These are phyloP conservation scores for Talaromyces rugulosus DNA, from an alignment of 2,329 filamentous ascomycete genomes.

Conservation along the genomic window DNA sequence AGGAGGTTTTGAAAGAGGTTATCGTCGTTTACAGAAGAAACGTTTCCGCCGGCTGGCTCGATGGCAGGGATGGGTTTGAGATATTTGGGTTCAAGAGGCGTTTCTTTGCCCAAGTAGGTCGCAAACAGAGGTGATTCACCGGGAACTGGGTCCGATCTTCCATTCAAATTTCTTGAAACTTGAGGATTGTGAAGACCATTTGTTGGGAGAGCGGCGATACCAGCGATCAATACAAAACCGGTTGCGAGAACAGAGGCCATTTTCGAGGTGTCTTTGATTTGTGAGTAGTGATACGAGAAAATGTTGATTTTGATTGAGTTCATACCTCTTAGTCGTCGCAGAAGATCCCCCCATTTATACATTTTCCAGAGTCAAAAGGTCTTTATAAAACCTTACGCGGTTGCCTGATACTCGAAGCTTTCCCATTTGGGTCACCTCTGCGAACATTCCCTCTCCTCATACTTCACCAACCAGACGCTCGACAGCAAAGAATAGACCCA, in stretches of 20 bases:
- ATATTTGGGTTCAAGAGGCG: neutral
- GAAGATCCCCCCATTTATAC: neutral
- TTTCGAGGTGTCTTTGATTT: neutral
- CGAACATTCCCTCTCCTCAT: neutral
- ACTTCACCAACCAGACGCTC: too few species aligned
- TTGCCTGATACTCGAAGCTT: neutral
- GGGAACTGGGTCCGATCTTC: neutral
- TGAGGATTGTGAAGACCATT: neutral
- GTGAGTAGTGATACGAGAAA: neutral
- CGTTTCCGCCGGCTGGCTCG: neutral
- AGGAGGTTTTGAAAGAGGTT: constrained; percentile 44
- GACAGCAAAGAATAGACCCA: neutral
- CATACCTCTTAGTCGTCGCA: too few species aligned
- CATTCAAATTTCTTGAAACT: neutral
- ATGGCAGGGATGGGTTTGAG: neutral
- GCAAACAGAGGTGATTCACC: neutral
- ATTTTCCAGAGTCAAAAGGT: too few species aligned
- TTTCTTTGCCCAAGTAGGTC: neutral
- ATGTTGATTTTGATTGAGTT: neutral
- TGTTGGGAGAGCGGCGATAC: neutral
- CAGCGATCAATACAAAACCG: neutral
- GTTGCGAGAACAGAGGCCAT: neutral
- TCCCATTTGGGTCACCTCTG: neutral
- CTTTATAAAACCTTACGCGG: too few species aligned
- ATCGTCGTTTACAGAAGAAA: constrained; percentile 26